Evolutionary conservation across 495 filamentous ascomycete species (phyloP).

Genomic region (Thermothielavioides terrestris): DNA sequence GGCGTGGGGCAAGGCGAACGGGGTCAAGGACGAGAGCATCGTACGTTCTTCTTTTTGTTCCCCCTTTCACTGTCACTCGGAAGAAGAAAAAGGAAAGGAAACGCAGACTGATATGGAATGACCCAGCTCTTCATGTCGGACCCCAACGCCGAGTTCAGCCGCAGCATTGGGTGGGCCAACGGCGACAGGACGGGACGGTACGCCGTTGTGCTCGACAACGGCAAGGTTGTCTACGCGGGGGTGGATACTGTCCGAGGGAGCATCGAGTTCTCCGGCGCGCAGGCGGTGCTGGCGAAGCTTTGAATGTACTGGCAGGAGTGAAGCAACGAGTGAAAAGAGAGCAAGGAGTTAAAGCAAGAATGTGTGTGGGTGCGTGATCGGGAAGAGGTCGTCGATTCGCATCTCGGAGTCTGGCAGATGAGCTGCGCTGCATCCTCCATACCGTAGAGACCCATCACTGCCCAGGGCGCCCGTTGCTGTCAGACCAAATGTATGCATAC

Average conservation of each 20-base stretch:
- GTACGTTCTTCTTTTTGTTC: constrained; percentile 45
- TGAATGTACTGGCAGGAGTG: constrained; percentile 34
- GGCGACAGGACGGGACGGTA: constrained; percentile 70
- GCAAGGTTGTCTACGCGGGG: constrained; percentile 81
- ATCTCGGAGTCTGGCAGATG: neutral
- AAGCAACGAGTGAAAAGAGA: too few species aligned
- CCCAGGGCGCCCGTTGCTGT: neutral
- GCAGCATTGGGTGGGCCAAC: constrained; percentile 72
- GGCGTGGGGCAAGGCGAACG: constrained; percentile 94
- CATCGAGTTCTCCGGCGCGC: constrained; percentile 62
- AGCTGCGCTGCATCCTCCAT: neutral
- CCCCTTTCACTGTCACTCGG: neutral
- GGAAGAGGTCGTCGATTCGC: constrained; percentile 12
- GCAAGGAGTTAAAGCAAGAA: too few species aligned
- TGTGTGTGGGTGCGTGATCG: too few species aligned
- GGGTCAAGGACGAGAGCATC: constrained; percentile 67
- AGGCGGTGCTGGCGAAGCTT: constrained; percentile 61
- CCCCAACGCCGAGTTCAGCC: constrained; percentile 65
- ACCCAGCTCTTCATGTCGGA: constrained; percentile 82
- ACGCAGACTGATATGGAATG: neutral
- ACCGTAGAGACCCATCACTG: neutral
- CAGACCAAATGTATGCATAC: constrained; percentile 22
- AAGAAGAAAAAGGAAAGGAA: too few species aligned
- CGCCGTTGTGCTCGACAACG: constrained; percentile 81
- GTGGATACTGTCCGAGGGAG: constrained; percentile 63